A percentile compares a stretch with the other conserved stretches of the same genome.
phyloP scores from a whole-genome alignment of 148 eudicot species.

The Linanthus parryae region DNA sequence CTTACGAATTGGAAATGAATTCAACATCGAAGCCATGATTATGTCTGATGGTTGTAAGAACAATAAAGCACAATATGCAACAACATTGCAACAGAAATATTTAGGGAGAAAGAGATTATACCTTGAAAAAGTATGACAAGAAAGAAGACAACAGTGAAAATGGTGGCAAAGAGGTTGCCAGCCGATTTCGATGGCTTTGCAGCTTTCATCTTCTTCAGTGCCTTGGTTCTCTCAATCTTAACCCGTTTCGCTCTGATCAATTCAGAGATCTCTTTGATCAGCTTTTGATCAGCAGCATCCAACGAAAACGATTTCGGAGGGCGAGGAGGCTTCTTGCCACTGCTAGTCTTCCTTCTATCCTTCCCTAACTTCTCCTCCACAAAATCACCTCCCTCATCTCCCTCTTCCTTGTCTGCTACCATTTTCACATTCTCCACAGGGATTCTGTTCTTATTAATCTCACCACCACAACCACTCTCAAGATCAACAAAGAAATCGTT shows the following conservation, averaged over 20 bases:
- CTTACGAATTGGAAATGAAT: no score
- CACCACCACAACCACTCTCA: constrained; percentile 40
- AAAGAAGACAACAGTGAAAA: constrained; percentile 59
- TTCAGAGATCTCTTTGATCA: constrained; percentile 73
- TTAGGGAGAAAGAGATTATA: constrained; percentile 12
- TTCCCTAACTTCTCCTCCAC: constrained; percentile 30
- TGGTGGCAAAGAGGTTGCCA: constrained; percentile 54
- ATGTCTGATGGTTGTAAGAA: no score
- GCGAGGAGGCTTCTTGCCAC: constrained; percentile 81
- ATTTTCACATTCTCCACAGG: constrained; percentile 18
- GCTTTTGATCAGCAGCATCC: constrained; percentile 81
- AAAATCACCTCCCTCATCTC: constrained; percentile 18
- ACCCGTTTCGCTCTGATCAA: constrained; percentile 70
- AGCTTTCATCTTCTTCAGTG: constrained; percentile 71
- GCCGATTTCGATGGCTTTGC: constrained; percentile 43
- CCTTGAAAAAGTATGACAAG: constrained; percentile 77
- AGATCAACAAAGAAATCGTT: constrained; percentile 39
- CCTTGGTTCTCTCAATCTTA: constrained; percentile 72
- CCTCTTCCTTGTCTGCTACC: constrained; percentile 28
- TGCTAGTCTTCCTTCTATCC: constrained; percentile 59
- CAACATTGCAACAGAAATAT: background rate
- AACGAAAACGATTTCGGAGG: constrained; percentile 71
- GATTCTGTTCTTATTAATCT: constrained; percentile 16
- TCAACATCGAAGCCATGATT: no score
- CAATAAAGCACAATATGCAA: background rate